Conservation (phyloP, 169 alveolate species). For the Toxoplasma gondii region DNA sequence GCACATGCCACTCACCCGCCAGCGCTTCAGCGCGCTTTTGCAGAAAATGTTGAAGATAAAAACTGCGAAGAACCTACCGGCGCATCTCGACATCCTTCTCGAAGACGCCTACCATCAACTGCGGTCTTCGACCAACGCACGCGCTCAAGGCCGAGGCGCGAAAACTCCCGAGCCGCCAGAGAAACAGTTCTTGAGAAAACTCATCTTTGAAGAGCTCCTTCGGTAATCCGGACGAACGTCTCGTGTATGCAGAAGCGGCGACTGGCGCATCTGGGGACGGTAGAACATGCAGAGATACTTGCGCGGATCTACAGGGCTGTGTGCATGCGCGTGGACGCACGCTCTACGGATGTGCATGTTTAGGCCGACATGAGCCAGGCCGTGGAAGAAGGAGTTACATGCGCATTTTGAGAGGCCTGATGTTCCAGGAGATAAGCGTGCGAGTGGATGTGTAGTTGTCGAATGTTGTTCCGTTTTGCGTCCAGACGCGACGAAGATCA, state of each 20-base stretch:
- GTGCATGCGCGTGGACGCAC: not conserved
- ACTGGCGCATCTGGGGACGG: too few relatives aligned
- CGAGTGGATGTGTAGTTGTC: not conserved
- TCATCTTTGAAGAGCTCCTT: constrained; percentile 22
- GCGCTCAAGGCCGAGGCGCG: not conserved
- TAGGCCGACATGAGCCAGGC: not conserved
- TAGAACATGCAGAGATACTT: too few relatives aligned
- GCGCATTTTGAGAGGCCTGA: too few relatives aligned
- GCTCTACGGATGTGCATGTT: not conserved
- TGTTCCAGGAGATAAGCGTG: not conserved
- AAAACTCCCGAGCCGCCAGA: not conserved
- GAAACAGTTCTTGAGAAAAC: not conserved
- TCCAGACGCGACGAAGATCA: not conserved
- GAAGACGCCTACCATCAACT: constrained; percentile 37
- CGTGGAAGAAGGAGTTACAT: not conserved
- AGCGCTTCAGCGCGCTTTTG: constrained; percentile 15
- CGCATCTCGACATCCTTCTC: constrained; percentile 19
- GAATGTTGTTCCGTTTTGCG: not conserved
- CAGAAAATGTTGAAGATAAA: constrained; percentile 41
- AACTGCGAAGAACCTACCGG: not conserved
- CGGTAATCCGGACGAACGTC: not conserved
- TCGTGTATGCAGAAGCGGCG: not conserved
- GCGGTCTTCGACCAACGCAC: not conserved
- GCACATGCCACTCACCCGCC: not conserved
- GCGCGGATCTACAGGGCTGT: too few relatives aligned